Base-by-base conservation (phyloP, 805 yeast species). In the Maudiozyma serrabonitensis region DNA sequence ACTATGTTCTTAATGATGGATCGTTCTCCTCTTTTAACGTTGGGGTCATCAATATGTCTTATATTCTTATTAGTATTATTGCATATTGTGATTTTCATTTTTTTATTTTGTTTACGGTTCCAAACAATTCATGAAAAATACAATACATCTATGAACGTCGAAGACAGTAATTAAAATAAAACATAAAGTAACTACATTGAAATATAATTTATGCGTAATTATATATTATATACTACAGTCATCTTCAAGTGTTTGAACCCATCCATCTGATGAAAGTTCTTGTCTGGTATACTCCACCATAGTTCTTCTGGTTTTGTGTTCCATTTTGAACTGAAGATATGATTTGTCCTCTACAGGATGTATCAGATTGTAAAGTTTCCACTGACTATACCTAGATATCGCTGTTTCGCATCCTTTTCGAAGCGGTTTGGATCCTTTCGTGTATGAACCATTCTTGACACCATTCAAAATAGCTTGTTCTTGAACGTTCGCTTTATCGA, bases 391-490 rank as follows among this genome's bases (percentile, higher is more conserved):
- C 41, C 68, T 52, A 26, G 66, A 60, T 4, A 65, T 46, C 0
- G 48, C 28, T 0, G 65, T 38, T 45, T 63, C 60, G 6, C 80
- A 79, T 15, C 73, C 69, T 16, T 57, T 60, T 38, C 72, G 63
- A 0, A 81, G 69, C 0, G 73, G 72, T 44, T 65, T 68, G 38
- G 66, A 73, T 2, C 52, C 49, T 54, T 78, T 80, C 0, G 72
- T 52, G 48, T 62, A 71, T 19, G 73, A 71, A 0, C 91, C 90
- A 53, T 79, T 79, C 52, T 74, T 78, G 4, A 82, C 77, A 0
- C 87, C 88, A 54, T 76, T 76, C 41, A 77, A 71, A 12, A 82
- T 63, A 1, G 66, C 61, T 50, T 72, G 71, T 38, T 60, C 63
- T 11, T 48, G 35, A 12, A 3, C n/a, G 4, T 43, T 39, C 15